Evolutionary conservation across 176 grass and related monocot species (phyloP).

Genomic region (Lolium perenne): DNA sequence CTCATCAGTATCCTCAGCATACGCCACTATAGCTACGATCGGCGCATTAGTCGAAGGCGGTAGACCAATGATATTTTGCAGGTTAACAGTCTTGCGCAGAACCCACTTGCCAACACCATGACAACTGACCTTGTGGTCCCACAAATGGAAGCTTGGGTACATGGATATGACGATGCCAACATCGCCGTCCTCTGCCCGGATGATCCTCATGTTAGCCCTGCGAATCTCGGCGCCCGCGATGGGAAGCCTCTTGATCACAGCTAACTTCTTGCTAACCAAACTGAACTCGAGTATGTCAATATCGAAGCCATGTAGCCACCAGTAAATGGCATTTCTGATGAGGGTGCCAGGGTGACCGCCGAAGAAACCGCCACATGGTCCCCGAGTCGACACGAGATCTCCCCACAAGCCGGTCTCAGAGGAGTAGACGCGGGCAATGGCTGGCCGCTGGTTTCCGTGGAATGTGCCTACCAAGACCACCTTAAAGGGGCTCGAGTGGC

Average conservation of each 20-base stretch:
- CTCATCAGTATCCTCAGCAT: not conserved
- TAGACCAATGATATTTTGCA: not conserved
- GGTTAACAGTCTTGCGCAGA: not conserved
- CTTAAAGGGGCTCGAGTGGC: not conserved
- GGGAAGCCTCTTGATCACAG: not conserved
- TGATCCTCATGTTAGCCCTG: not conserved
- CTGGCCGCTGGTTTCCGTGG: not conserved
- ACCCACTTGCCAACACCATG: not conserved
- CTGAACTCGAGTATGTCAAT: not conserved
- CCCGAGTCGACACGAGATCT: not conserved
- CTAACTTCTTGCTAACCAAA: not conserved
- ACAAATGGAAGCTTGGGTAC: not conserved
- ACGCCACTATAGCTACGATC: not conserved
- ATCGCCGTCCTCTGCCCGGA: not conserved
- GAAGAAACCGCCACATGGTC: not conserved
- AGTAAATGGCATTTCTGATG: not conserved
- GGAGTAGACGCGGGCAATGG: not conserved
- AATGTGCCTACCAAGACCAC: not conserved
- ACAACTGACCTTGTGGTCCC: not conserved
- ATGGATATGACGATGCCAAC: not conserved
- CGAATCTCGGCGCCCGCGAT: not conserved
- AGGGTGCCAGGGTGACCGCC: not conserved
- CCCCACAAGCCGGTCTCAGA: not conserved
- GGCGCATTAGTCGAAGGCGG: not conserved
- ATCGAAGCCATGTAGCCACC: not conserved